Conservation (phyloP, 805 yeast genomes). For the Hanseniaspora vineae region DNA sequence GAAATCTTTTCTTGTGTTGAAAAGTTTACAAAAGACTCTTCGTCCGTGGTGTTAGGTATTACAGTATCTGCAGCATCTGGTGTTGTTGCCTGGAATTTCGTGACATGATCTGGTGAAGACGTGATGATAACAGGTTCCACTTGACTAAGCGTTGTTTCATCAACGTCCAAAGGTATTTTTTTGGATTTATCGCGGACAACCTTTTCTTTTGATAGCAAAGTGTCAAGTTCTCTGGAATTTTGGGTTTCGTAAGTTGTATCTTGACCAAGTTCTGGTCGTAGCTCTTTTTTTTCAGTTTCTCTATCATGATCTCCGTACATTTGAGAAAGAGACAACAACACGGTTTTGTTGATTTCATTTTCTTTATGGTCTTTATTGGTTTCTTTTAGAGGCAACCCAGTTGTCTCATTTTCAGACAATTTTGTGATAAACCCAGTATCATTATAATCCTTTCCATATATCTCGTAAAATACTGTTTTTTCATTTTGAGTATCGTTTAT, state of each 20-base stretch:
- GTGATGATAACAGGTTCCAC: not conserved
- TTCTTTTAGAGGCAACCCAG: not conserved
- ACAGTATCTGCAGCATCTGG: not conserved
- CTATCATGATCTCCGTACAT: not conserved
- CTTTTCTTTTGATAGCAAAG: not conserved
- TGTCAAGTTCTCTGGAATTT: no score
- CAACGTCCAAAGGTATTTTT: not conserved
- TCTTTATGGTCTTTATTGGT: not conserved
- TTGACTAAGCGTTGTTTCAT: not conserved
- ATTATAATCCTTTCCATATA: not conserved
- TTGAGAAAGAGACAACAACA: not conserved
- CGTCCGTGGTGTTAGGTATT: not conserved
- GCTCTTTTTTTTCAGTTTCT: not conserved
- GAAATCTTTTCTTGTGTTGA: not conserved
- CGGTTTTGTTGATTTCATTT: not conserved
- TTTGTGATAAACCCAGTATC: not conserved
- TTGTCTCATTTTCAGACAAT: not conserved
- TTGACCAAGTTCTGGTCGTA: no score
- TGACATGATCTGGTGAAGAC: not conserved
- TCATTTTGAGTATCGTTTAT: not conserved
- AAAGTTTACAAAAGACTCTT: not conserved
- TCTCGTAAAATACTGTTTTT: not conserved
- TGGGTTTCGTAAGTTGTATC: no score
- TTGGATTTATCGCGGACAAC: not conserved
- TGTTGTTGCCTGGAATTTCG: not conserved